Base-by-base conservation (phyloP, 75 land plant species). In the Picea sitchensis region DNA sequence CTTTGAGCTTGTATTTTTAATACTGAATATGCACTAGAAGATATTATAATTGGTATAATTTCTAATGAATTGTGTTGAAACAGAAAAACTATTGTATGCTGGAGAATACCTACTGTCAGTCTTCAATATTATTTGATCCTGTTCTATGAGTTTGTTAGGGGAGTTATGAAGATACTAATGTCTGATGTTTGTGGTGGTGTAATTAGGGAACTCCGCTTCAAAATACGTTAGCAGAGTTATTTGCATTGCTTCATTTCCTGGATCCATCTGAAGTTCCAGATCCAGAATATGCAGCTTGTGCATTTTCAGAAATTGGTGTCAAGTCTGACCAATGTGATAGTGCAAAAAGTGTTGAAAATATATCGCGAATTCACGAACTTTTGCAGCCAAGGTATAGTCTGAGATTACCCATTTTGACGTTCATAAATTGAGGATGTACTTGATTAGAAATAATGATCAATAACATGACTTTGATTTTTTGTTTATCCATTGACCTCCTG, bases 141-240 rank as follows among this genome's bases (percentile, higher is more conserved):
- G 54, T 41, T 71, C 18, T 41, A 36, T 41, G 18, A 21, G 18
- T 23, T 11, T 15, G n/a, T 15, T 30, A 38, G 17, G 34, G 30
- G 58, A 21, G 51, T 44, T 18, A 47, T 47, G 0, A 14, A 41
- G 14, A 12, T n/a, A 38, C 13, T 75, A 18, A 68, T 68, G n/a
- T 4, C 18, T 68, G 51, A 7, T 68, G 20, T 68, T 71, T 71
- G 23, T 34, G 47, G 31, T 36, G 41, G 21, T 17, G 15, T 59
- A 32, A 68, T 41, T 80, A 84, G 86, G 86, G 86, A 56, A 82
- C 84, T 65, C 86, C 86, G 17, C 84, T 84, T 23, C 86, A 84
- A 65, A 84, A 84, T 78, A 84, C 86, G 51, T 72, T 84, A 73
- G 65, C 80, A 68, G 86, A 84, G 78, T 60, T 84, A 41, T 84